Evolutionary conservation across 495 filamentous ascomycete genomes (phyloP).

Genomic region (Penicillium argentinense): DNA sequence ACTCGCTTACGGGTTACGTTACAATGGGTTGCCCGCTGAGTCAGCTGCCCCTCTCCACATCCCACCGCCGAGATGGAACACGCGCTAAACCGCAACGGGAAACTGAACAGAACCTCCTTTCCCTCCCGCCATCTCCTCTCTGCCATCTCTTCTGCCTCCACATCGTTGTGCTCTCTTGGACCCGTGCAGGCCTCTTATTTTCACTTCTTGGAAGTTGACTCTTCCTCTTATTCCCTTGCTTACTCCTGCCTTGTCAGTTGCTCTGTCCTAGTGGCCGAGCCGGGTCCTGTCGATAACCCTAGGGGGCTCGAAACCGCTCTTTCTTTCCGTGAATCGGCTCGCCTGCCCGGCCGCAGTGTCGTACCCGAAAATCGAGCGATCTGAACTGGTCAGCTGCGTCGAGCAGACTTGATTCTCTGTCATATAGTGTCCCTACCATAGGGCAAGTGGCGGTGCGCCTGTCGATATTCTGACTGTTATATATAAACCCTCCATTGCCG

Average conservation of each 20-base stretch:
- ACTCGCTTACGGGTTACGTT: too few species aligned
- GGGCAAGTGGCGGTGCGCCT: slow-evolving; percentile 20
- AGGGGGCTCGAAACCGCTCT: slow-evolving; percentile 19
- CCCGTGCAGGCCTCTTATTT: neutral
- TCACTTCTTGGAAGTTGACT: slow-evolving; percentile 19
- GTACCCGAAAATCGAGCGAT: slow-evolving; percentile 54
- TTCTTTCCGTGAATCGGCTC: slow-evolving; percentile 22
- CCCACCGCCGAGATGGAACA: slow-evolving; percentile 33
- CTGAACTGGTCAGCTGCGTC: slow-evolving; percentile 45
- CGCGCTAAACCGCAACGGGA: slow-evolving; percentile 25
- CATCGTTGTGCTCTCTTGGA: slow-evolving; percentile 1
- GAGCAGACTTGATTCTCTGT: neutral
- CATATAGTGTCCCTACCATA: neutral
- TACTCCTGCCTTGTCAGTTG: slow-evolving; percentile 1
- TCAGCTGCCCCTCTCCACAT: slow-evolving; percentile 31
- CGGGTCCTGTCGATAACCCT: slow-evolving; percentile 5
- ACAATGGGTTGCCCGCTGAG: too few species aligned
- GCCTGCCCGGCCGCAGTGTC: slow-evolving; percentile 40
- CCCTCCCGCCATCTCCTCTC: slow-evolving; percentile 12
- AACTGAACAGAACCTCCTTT: slow-evolving; percentile 27
- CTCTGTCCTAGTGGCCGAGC: slow-evolving; percentile 23
- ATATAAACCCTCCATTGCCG: slow-evolving; percentile 7
- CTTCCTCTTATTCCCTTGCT: slow-evolving; percentile 9
- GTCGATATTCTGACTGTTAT: slow-evolving; percentile 13
- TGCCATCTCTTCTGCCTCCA: slow-evolving; percentile 8